phyloP scores from a whole-genome alignment of 768 basidiomycete species.

The Boletus subcaerulescens region DNA sequence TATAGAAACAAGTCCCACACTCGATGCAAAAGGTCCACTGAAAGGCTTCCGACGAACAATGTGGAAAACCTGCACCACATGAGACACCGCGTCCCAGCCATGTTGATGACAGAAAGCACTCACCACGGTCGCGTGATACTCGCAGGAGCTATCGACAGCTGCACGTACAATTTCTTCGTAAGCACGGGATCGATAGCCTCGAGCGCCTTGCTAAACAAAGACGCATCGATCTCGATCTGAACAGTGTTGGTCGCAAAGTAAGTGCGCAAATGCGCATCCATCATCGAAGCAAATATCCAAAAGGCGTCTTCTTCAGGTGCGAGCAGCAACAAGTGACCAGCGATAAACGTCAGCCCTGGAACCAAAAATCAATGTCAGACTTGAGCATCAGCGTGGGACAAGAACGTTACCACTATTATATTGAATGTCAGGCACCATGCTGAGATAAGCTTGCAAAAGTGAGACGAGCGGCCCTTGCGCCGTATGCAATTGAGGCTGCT shows the following conservation, averaged over 20 bases:
- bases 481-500: constrained; percentile 56
- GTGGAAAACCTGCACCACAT: constrained; percentile 58
- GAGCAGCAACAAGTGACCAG: constrained; percentile 68
- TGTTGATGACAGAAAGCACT: background rate
- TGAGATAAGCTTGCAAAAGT: constrained; percentile 69
- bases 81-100: background rate
- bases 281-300: constrained; percentile 85
- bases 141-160: constrained; percentile 57
- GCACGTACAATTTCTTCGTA: constrained; percentile 66
- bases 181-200: constrained; percentile 56
- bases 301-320: constrained; percentile 88
- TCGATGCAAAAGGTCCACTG: constrained; percentile 62
- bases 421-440: constrained; percentile 81
- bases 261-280: constrained; percentile 78
- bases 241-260: constrained; percentile 62
- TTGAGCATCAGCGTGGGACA: background rate
- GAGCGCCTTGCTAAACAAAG: constrained; percentile 66
- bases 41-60: constrained; percentile 66
- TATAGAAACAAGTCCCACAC: constrained; percentile 83
- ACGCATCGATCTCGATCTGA: constrained; percentile 75
- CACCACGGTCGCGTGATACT: constrained; percentile 66
- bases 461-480: constrained; percentile 55
- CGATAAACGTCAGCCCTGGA: constrained; percentile 64
- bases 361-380: background rate
- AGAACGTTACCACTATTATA: constrained; percentile 55